phyloP scores from a whole-genome alignment of 345 rosid species.

The Erysimum cheiranthoides region DNA sequence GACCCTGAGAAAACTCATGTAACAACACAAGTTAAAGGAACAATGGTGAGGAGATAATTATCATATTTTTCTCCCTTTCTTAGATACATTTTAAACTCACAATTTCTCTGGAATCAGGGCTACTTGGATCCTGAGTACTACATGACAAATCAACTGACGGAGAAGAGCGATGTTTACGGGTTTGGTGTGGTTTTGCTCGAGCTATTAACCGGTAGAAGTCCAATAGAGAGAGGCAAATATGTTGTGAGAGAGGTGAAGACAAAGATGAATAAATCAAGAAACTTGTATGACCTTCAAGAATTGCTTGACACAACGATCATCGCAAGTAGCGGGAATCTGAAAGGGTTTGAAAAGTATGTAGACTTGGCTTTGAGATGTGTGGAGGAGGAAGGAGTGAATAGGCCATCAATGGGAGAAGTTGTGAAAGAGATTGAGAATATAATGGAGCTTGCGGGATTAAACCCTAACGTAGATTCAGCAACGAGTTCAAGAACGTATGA shows the following conservation, averaged over 20 bases:
- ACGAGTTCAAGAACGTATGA: constrained; percentile 60
- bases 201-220: constrained; percentile 69
- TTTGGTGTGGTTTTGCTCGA: constrained; percentile 91
- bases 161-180: constrained; percentile 94
- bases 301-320: constrained; percentile 67
- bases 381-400: constrained; percentile 57
- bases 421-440: constrained; percentile 77
- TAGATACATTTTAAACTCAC: not conserved
- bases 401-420: constrained; percentile 83
- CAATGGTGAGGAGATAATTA: constrained; percentile 67
- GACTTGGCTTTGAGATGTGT: constrained; percentile 72
- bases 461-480: constrained; percentile 62
- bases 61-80: not conserved
- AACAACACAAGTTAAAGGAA: constrained; percentile 96
- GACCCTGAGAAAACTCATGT: constrained; percentile 70
- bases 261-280: constrained; percentile 62
- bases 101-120: constrained; percentile 52
- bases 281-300: constrained; percentile 64
- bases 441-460: constrained; percentile 65
- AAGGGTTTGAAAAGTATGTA: constrained; percentile 66
- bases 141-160: constrained; percentile 90
- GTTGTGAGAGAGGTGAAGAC: constrained; percentile 77
- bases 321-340: constrained; percentile 49
- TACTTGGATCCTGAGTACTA: constrained; percentile 94
- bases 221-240: constrained; percentile 80